Evolutionary conservation across 345 rosid species (phyloP).

Genomic region (Salix udensis): DNA sequence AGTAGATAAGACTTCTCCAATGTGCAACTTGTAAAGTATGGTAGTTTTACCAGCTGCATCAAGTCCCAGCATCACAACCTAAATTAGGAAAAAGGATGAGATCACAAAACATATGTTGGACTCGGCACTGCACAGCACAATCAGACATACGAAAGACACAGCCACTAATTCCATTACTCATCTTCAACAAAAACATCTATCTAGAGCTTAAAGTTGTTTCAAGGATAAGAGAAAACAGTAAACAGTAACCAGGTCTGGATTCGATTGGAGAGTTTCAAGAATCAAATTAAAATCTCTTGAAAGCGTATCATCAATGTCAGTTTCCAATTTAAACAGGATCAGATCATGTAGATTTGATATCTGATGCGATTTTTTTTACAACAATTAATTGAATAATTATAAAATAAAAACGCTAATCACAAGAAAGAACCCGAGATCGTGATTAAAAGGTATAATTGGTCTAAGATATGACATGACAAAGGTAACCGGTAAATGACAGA

Average conservation of each 20-base stretch:
- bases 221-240: too few relatives aligned
- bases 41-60: constrained; percentile 99
- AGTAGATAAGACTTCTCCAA: constrained; percentile 94
- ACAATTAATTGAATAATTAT: not conserved
- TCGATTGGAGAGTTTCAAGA: not conserved
- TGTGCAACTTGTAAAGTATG: constrained; percentile 90
- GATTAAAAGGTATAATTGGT: too few relatives aligned
- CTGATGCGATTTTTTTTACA: not conserved
- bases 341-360: not conserved
- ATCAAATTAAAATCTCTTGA: not conserved
- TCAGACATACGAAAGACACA: too few relatives aligned
- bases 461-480: not conserved
- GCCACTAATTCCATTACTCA: too few relatives aligned
- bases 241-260: too few relatives aligned
- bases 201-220: too few relatives aligned
- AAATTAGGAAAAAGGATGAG: constrained; percentile 9
- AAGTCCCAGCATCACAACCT: constrained; percentile 98
- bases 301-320: too few relatives aligned
- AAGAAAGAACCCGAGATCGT: too few relatives aligned
- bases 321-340: too few relatives aligned
- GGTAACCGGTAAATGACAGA: not conserved
- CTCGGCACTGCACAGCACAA: too few relatives aligned
- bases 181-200: too few relatives aligned
- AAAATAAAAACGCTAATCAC: too few relatives aligned
- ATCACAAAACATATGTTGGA: not conserved